Percentiles rank a stretch among this genome's conserved stretches.
Evolutionary conservation across 2,329 filamentous ascomycete genomes (phyloP).

Genomic region (Ophiostoma sp.): DNA sequence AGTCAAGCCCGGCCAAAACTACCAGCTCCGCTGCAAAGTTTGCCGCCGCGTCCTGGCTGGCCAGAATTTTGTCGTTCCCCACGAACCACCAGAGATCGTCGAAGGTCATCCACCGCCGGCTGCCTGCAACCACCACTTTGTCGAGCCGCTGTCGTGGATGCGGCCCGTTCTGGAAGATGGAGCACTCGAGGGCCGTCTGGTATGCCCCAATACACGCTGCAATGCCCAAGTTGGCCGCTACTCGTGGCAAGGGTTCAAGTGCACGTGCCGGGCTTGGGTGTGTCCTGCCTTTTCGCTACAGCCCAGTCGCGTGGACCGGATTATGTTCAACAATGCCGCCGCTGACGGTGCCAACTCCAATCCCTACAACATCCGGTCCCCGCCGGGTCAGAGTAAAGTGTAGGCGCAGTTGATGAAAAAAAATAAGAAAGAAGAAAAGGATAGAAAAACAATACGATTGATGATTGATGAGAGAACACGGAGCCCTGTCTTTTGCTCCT

Average conservation of each 20-base stretch:
- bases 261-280: slow-evolving; percentile 87
- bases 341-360: slow-evolving; percentile 6
- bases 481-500: not conserved
- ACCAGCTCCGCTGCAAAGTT: slow-evolving; percentile 83
- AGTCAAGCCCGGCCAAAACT: slow-evolving; percentile 33
- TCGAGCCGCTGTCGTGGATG: slow-evolving; percentile 97
- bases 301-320: slow-evolving; percentile 77
- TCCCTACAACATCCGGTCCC: slow-evolving; percentile 55
- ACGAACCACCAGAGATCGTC: slow-evolving; percentile 43
- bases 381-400: slow-evolving; percentile 43
- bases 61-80: slow-evolving; percentile 64
- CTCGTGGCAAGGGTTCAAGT: slow-evolving; percentile 93
- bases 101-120: not conserved
- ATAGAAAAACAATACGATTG: not conserved
- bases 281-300: slow-evolving; percentile 87
- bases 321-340: slow-evolving; percentile 29
- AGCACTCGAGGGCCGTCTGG: slow-evolving; percentile 77
- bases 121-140: slow-evolving; percentile 79
- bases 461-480: not conserved
- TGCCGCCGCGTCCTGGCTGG: slow-evolving; percentile 69
- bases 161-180: slow-evolving; percentile 76
- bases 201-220: slow-evolving; percentile 78
- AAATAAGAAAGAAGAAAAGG: not conserved
- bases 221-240: slow-evolving; percentile 85
- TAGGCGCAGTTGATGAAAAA: not conserved